These are phyloP conservation scores for Mortierella sp. DNA, from an alignment of 371 early-diverging fungal species.

Conservation along the genomic window DNA sequence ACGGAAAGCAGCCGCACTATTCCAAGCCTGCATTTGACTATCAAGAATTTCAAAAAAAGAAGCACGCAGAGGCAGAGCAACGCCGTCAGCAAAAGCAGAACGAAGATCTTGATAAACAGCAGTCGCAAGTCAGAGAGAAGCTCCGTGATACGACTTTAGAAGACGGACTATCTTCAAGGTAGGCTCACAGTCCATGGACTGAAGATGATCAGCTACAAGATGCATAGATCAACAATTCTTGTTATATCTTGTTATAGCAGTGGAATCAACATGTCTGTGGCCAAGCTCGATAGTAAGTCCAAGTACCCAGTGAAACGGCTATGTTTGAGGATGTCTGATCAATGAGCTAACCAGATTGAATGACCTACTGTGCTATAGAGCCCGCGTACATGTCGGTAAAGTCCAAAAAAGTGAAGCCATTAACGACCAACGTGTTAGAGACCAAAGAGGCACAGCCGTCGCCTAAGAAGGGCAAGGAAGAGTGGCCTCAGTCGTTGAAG, in stretches of 20 bases:
- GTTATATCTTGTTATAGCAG: no score
- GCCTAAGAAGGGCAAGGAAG: conserved; percentile 2
- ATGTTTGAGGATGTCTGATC: no score
- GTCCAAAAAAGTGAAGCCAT: conserved; percentile 49
- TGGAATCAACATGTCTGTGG: conserved; percentile 26
- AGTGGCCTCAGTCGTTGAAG: conserved; percentile 56
- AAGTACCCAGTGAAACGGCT: no score
- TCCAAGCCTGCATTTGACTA: conserved; percentile 28
- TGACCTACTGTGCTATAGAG: no score
- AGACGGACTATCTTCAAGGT: conserved; percentile 2
- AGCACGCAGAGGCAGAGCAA: conserved; percentile 37
- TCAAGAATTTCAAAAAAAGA: conserved; percentile 42
- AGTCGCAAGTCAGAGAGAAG: conserved; percentile 16
- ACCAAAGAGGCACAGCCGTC: conserved; percentile 17
- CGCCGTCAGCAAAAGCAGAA: conserved; percentile 5
- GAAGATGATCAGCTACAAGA: no score
- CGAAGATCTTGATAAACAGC: conserved; percentile 5
- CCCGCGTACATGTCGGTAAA: conserved; percentile 52
- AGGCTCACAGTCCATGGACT: not conserved
- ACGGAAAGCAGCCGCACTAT: conserved; percentile 9
- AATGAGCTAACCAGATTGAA: no score
- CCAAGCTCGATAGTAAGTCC: conserved; percentile 33
- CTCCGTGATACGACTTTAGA: conserved; percentile 21
- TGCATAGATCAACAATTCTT: no score
- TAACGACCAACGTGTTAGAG: conserved; percentile 44